Percentiles rank a stretch among this genome's conserved stretches.
Evolutionary conservation across 768 basidiomycete genomes (phyloP).

Genomic region (Pulveroboletus sp.): DNA sequence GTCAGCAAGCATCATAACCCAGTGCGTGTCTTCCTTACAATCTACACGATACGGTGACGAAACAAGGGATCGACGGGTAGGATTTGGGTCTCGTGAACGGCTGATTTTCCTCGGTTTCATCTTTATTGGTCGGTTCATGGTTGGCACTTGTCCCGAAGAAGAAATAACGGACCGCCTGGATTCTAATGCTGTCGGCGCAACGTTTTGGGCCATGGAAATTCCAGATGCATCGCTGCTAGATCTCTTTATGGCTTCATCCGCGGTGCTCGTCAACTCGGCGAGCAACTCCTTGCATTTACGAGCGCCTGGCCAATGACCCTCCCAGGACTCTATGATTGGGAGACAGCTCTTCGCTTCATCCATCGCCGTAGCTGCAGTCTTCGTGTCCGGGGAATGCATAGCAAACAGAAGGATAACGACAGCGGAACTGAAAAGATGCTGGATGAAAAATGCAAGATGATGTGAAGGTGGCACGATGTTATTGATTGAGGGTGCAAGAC

Average conservation of each 20-base stretch:
- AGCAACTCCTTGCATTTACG: constrained; percentile 82
- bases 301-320: constrained; percentile 84
- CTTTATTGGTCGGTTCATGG: constrained; percentile 47
- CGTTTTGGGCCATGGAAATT: constrained; percentile 23
- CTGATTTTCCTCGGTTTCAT: constrained; percentile 49
- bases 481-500: constrained; percentile 79
- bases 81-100: constrained; percentile 54
- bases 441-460: constrained; percentile 85
- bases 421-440: constrained; percentile 84
- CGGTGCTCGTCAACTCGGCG: constrained; percentile 61
- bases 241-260: constrained; percentile 57
- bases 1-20: constrained; percentile 13
- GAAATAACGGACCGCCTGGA: constrained; percentile 52
- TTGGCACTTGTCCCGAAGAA: constrained; percentile 37
- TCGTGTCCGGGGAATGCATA: constrained; percentile 72
- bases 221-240: constrained; percentile 15
- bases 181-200: constrained; percentile 39
- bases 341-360: constrained; percentile 77
- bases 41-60: constrained; percentile 65
- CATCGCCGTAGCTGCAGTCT: constrained; percentile 67
- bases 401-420: constrained; percentile 82
- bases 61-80: constrained; percentile 50
- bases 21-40: constrained; percentile 37
- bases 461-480: constrained; percentile 82
- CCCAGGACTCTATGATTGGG: constrained; percentile 70